These are phyloP conservation scores for Fusarium sp. DNA, from an alignment of 2,329 filamentous ascomycete genomes.

Conservation along the genomic window DNA sequence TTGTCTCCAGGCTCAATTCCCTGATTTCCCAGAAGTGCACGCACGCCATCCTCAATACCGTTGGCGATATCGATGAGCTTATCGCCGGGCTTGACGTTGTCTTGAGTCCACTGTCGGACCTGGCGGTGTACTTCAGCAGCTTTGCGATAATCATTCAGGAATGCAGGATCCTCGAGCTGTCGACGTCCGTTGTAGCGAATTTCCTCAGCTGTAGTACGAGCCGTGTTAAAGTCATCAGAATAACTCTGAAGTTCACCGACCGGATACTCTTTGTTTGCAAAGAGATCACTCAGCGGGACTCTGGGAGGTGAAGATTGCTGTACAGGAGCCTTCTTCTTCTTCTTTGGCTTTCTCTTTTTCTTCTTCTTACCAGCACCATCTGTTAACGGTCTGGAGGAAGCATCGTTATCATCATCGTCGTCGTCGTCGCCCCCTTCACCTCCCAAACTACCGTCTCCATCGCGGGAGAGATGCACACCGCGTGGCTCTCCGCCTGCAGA, in stretches of 20 bases:
- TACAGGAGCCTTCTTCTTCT: conserved; percentile 42
- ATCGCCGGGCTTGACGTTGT: conserved; percentile 81
- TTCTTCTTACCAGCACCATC: conserved; percentile 38
- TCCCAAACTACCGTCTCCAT: conserved; percentile 56
- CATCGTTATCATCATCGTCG: conserved; percentile 44
- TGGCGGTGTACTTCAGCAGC: conserved; percentile 85
- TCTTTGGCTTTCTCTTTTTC: conserved; percentile 42
- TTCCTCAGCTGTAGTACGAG: conserved; percentile 43
- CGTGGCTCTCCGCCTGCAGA: conserved; percentile 54
- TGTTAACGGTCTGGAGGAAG: conserved; percentile 37
- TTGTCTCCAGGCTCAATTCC: conserved; percentile 80
- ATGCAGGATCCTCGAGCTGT: conserved; percentile 54
- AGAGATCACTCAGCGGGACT: conserved; percentile 47
- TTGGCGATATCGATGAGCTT: conserved; percentile 80
- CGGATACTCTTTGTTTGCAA: conserved; percentile 44
- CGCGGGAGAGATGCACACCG: conserved; percentile 53
- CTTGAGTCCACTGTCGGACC: conserved; percentile 82
- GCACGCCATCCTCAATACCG: conserved; percentile 82
- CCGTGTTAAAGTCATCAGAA: conserved; percentile 27
- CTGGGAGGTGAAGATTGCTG: conserved; percentile 50
- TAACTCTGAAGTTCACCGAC: conserved; percentile 46
- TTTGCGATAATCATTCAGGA: conserved; percentile 80
- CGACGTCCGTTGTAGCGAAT: conserved; percentile 34
- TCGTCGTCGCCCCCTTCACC: conserved; percentile 46
- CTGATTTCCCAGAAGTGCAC: conserved; percentile 77